Conservation (phyloP, 768 basidiomycete species). For the Termitomyces sp. region DNA sequence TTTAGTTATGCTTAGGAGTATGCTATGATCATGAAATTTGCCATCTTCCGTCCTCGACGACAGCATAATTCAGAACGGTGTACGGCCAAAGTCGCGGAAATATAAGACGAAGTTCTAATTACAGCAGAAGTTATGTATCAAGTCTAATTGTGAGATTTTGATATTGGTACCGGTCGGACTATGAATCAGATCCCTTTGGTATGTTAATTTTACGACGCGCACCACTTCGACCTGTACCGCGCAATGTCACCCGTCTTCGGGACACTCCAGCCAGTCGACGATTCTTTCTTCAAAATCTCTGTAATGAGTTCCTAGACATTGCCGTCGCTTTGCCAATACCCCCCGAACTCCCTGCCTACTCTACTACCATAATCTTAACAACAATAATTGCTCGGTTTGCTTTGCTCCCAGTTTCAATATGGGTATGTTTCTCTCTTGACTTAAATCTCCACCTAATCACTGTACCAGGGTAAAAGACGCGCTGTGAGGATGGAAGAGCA, state of each 20-base stretch:
- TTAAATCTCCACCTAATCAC: conserved; percentile 1
- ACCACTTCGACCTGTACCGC: conserved; percentile 20
- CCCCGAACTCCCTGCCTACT: conserved; percentile 61
- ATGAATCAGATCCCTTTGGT: conserved; percentile 5
- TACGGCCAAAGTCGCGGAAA: neutral
- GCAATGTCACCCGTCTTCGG: conserved; percentile 9
- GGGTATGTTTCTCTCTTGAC: conserved; percentile 44
- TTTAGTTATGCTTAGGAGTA: conserved; percentile 21
- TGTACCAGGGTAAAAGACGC: conserved; percentile 52
- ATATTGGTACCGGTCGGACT: neutral
- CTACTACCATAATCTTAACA: conserved; percentile 68
- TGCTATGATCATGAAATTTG: conserved; percentile 32
- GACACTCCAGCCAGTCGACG: conserved; percentile 17
- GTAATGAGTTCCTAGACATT: conserved; percentile 71
- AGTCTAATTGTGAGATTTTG: no score
- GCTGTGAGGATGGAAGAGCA: conserved; percentile 56
- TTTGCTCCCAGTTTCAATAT: conserved; percentile 69
- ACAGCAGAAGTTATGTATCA: neutral
- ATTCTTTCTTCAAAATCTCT: conserved; percentile 38
- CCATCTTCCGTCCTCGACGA: conserved; percentile 22
- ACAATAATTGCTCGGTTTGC: conserved; percentile 57
- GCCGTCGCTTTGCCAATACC: conserved; percentile 73
- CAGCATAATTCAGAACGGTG: conserved; percentile 23
- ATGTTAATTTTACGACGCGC: conserved; percentile 30
- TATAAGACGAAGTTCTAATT: neutral